Base-by-base conservation (phyloP, 768 basidiomycete genomes). In the Pholiota microspora region DNA sequence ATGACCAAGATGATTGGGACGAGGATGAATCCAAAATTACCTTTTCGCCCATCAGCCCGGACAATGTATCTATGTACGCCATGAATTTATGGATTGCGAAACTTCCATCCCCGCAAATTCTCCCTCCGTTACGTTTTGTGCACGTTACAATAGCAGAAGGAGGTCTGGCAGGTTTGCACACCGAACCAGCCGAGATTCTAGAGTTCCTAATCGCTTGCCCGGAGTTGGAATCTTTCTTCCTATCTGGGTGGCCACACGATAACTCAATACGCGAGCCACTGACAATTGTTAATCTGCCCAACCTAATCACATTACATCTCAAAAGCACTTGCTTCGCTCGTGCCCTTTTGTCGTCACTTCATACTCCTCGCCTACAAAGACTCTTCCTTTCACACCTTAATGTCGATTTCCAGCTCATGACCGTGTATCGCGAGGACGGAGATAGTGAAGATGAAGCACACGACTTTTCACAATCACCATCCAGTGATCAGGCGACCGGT, bases 381-480 rank as follows among this genome's bases (percentile, higher is more conserved):
- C 81, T 92, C 35, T 78, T 77, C 62, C 84, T 92, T 55, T 73
- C 80, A 5, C 81, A 85, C 57, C 71, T 89, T 16, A 91, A 91
- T 62, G 80, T 84, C 64, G 85, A 87, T 49, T 81, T 77, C 56
- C 62, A 64, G 13, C 70, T 83, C 25, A 64, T 69, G 13, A 70
- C 64, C 7, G 62, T 70, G 4, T 64, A 65, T 35, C 54, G 65
- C 36, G 88, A 89, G 52, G 71, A 76, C 5, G 88, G 88, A 28
- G 89, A 90, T 57, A 85, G 82, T 59, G 88, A 88, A 7, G 89
- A 91, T 59, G 89, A 89, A 61, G 84, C 83, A 13, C 59, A 68
- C 13, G 89, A 92, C 69, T 89, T 77, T 60, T 91, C 89, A 3
- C 86, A 86, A 62, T 89, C 87, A 4, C 86, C 86, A 15, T 86